Base-by-base conservation (phyloP, 2,329 filamentous ascomycete species). In the Lasiodiplodia theobromae region DNA sequence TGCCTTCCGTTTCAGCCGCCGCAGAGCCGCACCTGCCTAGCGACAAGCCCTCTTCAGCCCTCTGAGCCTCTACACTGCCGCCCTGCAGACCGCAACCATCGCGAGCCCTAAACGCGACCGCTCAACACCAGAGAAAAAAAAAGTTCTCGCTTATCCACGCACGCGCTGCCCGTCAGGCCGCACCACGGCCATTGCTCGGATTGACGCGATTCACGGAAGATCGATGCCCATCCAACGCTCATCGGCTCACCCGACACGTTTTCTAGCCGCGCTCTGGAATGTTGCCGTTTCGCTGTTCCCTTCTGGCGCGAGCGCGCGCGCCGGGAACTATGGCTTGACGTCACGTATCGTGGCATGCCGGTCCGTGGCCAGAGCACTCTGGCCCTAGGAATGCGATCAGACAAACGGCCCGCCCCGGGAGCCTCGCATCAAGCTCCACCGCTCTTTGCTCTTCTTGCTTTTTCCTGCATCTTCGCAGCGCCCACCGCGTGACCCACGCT, bases 261-360 rank as follows among this genome's bases (percentile, higher is more conserved):
- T 64, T 64, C 60, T 64, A 64, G 60, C 60, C 47, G 60, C 44
- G 31, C 44, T 64, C 60, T 64, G 60, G 60, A 64, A 64, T 31
- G 10, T 64, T 64, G 38, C 60, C 60, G 44, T 38, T 52, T 64
- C 52, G 60, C 60, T 49, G 28, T 31, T 12, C 37, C 25, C 28
- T n/a, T 49, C 37, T 52, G 60, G 58, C 37, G 5, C 57, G 38
- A 28, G 6, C 53, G 31, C 25, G 53, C n/a, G 53, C 53, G 53
- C 38, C 49, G 58, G 40, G 40, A 63, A 18, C 25, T 34, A 37
- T 49, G 47, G 16, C n/a, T 31, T 64, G 44, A 64, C 60, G 60
- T 64, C 60, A 64, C 28, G 18, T 28, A 64, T 64, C 60, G 47
- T 51, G 31, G 28, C 44, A 11, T 25, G 40, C 44, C 44, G 47